Percentiles rank a stretch among this genome's conserved stretches.
Conservation (phyloP, 2,329 filamentous ascomycete species). For the Knufia fluminis region DNA sequence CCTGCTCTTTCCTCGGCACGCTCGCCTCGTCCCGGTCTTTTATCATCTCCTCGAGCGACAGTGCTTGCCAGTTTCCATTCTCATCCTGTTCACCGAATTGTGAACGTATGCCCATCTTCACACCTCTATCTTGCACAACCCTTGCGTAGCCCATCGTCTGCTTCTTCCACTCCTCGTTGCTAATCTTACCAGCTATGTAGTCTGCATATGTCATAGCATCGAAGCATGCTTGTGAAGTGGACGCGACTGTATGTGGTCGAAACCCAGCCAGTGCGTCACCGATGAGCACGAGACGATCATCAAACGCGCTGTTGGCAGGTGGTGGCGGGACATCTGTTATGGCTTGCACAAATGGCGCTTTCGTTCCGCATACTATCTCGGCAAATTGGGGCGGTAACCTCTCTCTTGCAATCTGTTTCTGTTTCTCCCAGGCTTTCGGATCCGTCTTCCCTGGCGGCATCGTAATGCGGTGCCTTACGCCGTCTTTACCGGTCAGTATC, state of each 20-base stretch:
- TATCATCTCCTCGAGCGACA: slow-evolving; percentile 15
- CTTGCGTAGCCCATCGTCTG: slow-evolving; percentile 17
- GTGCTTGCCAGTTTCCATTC: slow-evolving; percentile 2
- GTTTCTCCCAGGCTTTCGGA: slow-evolving; percentile 28
- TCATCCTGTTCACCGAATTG: slow-evolving; percentile 10
- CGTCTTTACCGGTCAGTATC: slow-evolving; percentile 27
- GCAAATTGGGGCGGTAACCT: slow-evolving; percentile 33
- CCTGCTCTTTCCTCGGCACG: slow-evolving; percentile 13
- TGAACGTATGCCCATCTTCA: slow-evolving; percentile 14
- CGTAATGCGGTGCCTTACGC: slow-evolving; percentile 28
- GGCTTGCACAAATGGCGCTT: slow-evolving; percentile 32
- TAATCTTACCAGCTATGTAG: slow-evolving; percentile 17
- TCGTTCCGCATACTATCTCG: slow-evolving; percentile 33
- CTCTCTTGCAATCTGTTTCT: slow-evolving; percentile 27
- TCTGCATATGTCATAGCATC: slow-evolving; percentile 23
- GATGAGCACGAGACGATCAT: slow-evolving; percentile 28
- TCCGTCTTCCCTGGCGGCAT: slow-evolving; percentile 27
- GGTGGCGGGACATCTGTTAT: slow-evolving; percentile 15
- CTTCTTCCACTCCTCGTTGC: slow-evolving; percentile 20
- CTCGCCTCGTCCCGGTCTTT: slow-evolving; percentile 17
- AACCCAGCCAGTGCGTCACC: slow-evolving; percentile 39
- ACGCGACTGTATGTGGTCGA: slow-evolving; percentile 37
- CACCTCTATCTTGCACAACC: slow-evolving; percentile 13
- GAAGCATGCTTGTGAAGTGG: slow-evolving; percentile 32
- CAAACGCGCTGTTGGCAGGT: background rate